Evolutionary conservation across 352 stramenopile species (phyloP).

Genomic region (Pythium dissimile): DNA sequence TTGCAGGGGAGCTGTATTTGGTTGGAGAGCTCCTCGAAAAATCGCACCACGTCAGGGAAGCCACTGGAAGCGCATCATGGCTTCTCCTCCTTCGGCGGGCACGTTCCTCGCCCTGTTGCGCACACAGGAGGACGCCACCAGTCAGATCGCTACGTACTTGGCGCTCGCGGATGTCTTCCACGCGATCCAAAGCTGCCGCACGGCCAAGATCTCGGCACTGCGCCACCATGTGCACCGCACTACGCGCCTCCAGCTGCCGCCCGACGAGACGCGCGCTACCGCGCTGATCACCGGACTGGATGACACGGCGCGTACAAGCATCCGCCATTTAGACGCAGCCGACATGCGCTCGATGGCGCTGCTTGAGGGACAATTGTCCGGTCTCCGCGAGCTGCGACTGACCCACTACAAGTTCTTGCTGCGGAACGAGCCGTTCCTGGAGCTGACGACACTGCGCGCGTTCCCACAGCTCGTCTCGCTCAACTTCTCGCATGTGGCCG

Average conservation of each 20-base stretch:
- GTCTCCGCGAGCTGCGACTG: conserved; percentile 8
- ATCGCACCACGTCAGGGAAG: not conserved
- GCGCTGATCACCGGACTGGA: conserved; percentile 11
- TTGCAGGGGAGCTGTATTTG: too few species aligned
- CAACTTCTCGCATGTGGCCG: conserved; percentile 6
- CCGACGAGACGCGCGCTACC: conserved; percentile 1
- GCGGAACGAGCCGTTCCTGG: conserved; percentile 7
- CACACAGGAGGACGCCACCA: conserved; percentile 19
- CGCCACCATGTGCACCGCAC: conserved; percentile 9
- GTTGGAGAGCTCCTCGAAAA: not conserved
- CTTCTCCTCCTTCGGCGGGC: too few species aligned
- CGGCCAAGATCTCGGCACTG: conserved; percentile 17
- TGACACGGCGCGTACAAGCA: not conserved
- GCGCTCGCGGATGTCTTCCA: conserved; percentile 16
- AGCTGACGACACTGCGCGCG: conserved; percentile 8
- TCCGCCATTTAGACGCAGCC: conserved; percentile 8
- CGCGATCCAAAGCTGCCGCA: conserved; percentile 12
- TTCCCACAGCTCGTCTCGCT: conserved; percentile 12
- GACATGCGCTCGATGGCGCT: conserved; percentile 13
- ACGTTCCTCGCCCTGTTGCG: conserved; percentile 18
- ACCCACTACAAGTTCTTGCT: conserved; percentile 10
- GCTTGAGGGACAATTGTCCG: not conserved
- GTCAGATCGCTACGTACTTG: conserved; percentile 21
- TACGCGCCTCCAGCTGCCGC: conserved; percentile 10
- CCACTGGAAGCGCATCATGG: too few species aligned